Percentiles rank a stretch among this genome's conserved stretches.
Conservation (phyloP, 225 moss, liverwort and hornwort species). For the Antitrichia curtipendula region DNA sequence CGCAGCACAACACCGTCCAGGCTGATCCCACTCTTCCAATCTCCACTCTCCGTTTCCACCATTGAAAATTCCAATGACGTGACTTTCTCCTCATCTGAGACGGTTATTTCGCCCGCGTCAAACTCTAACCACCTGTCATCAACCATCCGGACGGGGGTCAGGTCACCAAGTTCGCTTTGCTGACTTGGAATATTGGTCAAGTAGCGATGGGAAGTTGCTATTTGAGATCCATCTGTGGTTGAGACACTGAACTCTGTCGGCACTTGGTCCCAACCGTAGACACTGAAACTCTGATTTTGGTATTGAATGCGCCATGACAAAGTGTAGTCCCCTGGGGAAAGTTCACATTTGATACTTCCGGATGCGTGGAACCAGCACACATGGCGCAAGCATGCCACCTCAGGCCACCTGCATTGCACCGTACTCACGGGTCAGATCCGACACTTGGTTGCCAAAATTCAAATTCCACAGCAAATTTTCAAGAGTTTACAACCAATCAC, state of each 20-base stretch:
- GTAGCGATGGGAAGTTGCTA: conserved; percentile 1
- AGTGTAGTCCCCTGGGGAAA: conserved; percentile 23
- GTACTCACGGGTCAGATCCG: background rate
- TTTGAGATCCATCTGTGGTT: conserved; percentile 7
- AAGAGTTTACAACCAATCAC: background rate
- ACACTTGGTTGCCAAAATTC: background rate
- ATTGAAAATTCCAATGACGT: background rate
- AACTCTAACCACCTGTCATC: conserved; percentile 17
- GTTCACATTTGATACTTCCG: conserved; percentile 15
- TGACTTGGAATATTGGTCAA: background rate
- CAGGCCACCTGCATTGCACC: conserved; percentile 20
- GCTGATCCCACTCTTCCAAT: background rate
- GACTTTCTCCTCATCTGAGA: background rate
- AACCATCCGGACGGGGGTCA: conserved; percentile 15
- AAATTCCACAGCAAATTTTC: background rate
- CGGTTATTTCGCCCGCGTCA: conserved; percentile 15
- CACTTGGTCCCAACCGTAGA: background rate
- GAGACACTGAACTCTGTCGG: conserved; percentile 6
- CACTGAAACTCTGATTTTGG: background rate
- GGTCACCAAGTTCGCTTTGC: background rate
- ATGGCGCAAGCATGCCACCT: conserved; percentile 12
- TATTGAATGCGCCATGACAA: conserved; percentile 29
- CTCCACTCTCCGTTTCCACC: conserved; percentile 4
- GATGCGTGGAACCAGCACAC: conserved; percentile 29
- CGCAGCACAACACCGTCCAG: conserved; percentile 18